Evolutionary conservation across 176 grass and related monocot genomes (phyloP).

Genomic region (Lolium multiflorum): DNA sequence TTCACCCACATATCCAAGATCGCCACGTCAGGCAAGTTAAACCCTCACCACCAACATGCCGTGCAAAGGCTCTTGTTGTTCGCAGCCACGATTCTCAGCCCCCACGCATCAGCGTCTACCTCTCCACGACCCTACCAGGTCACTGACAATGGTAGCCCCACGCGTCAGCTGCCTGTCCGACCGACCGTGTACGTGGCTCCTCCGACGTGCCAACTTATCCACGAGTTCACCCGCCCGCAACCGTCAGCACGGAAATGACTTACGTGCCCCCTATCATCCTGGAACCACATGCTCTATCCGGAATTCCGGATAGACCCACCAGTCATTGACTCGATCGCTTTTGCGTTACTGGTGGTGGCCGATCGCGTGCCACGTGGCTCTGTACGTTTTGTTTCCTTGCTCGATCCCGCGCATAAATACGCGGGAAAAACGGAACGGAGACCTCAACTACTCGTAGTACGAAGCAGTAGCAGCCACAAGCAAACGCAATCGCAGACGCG

Average conservation of each 20-base stretch:
- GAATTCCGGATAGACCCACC: constrained; percentile 20
- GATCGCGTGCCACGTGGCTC: constrained; percentile 4
- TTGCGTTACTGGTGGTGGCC: constrained; percentile 8
- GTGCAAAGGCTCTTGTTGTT: not conserved
- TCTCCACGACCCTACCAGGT: not conserved
- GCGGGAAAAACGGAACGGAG: not conserved
- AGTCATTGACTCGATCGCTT: not conserved
- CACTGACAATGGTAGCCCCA: not conserved
- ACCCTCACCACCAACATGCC: not conserved
- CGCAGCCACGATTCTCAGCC: not conserved
- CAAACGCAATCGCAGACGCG: not conserved
- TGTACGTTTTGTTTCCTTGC: not conserved
- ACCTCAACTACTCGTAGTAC: not conserved
- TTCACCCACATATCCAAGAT: not conserved
- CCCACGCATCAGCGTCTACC: not conserved
- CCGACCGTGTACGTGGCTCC: constrained; percentile 13
- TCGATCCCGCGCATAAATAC: constrained; percentile 26
- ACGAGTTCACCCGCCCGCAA: not conserved
- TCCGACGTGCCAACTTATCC: constrained; percentile 40
- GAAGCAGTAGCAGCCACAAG: not conserved
- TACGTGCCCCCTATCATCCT: not conserved
- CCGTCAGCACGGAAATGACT: not conserved
- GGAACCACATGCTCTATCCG: not conserved
- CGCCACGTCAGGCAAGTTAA: constrained; percentile 14
- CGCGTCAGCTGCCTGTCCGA: not conserved